Base-by-base conservation (phyloP, 2,329 filamentous ascomycete species). In the Magnaporthiopsis incrustans region DNA sequence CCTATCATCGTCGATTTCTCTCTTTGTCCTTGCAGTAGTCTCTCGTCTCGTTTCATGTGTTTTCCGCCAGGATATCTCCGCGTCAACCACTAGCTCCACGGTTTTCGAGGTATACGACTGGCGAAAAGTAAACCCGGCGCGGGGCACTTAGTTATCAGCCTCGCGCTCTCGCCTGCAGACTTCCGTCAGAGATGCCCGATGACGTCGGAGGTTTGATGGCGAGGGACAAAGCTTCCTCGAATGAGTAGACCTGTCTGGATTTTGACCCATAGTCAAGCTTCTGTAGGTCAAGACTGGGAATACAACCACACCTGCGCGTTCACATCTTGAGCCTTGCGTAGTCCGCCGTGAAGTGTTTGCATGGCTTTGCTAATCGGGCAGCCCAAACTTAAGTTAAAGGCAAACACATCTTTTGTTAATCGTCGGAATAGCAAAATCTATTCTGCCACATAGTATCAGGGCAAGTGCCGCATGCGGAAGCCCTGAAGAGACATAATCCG, bases 61-160 rank as follows among this genome's bases (percentile, higher is more conserved):
- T 1, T 75, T 79, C 79, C 90, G 91, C 91, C 87, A 89, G 84
- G 79, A 85, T 92, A 96, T 96, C 91, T 89, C 90, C 91, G 88
- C 87, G 86, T 88, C 83, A 85, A 88, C 86, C 89, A 82, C 79
- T 70, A 78, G 72, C 71, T 77, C 81, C 73, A 89, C 91, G 90
- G 88, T 86, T 89, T 83, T 86, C 86, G 86, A 91, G 92, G 89
- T 97, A 97, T 87, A 96, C 90, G 87, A 86, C 85, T 93, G 85
- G 92, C 92, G 90, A 83, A 97, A 82, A 97, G 77, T 71, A 83
- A 95, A 78, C 73, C 44, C 74, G 71, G 77, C 73, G 73, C 73
- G 71, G 76, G 70, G 70, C 73, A 73, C 71, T 74, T 73, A 75
- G 75, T 83, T 79, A 84, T 78, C 73, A 68, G 76, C 70, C 77